A percentile compares a stretch with the other conserved stretches of the same genome.
Conservation (phyloP, 176 grass and related monocot species). For the Tillandsia leiboldiana region DNA sequence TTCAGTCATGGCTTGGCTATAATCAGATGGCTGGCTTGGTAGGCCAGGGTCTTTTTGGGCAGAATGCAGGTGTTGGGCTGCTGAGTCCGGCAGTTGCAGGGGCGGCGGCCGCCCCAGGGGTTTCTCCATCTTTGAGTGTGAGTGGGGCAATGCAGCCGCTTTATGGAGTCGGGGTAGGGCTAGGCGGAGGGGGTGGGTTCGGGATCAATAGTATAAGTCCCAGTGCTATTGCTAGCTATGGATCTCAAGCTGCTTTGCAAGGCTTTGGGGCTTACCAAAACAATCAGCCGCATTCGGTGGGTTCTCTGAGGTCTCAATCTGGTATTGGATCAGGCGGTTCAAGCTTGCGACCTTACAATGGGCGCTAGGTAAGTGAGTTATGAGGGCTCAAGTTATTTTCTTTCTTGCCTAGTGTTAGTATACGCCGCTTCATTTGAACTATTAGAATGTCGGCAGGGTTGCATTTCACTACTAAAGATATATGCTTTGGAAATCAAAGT, state of each 20-base stretch:
- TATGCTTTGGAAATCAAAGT: too few species aligned
- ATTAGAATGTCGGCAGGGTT: background rate
- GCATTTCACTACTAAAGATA: too few species aligned
- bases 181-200: constrained; percentile 1
- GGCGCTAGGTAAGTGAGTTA: constrained; percentile 20
- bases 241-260: constrained; percentile 19
- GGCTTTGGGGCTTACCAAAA: constrained; percentile 14
- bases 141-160: background rate
- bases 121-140: background rate
- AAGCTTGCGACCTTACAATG: constrained; percentile 27
- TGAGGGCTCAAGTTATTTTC: background rate
- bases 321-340: constrained; percentile 1
- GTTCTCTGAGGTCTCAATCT: constrained; percentile 1
- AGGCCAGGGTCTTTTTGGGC: background rate
- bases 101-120: background rate
- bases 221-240: constrained; percentile 5
- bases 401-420: background rate
- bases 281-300: background rate
- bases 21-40: constrained; percentile 4
- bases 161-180: constrained; percentile 15
- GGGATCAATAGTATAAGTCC: constrained; percentile 25
- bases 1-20: constrained; percentile 2
- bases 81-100: constrained; percentile 3
- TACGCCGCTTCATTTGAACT: background rate
- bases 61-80: constrained; percentile 10